Conservation (phyloP, 257 asterid genomes). For the Ligustrum vulgare region DNA sequence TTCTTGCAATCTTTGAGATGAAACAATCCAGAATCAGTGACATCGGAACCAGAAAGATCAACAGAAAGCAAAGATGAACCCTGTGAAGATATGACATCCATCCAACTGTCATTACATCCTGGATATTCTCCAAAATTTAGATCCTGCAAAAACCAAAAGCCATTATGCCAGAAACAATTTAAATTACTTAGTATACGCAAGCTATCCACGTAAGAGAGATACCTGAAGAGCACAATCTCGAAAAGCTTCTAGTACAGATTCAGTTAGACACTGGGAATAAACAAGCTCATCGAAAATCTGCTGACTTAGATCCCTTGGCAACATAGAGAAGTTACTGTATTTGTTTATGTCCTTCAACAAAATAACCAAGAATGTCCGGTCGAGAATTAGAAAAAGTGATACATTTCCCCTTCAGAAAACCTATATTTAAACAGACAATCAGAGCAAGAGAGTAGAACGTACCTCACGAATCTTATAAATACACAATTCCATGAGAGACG, state of each 20-base stretch:
- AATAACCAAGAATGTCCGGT: conserved; percentile 18
- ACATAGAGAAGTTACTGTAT: conserved; percentile 60
- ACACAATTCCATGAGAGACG: conserved; percentile 85
- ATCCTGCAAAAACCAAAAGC: conserved; percentile 59
- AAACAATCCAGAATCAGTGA: conserved; percentile 69
- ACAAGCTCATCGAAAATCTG: conserved; percentile 87
- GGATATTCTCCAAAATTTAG: conserved; percentile 81
- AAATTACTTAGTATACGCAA: background rate
- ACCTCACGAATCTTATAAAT: conserved; percentile 69
- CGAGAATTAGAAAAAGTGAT: conserved; percentile 7
- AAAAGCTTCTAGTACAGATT: conserved; percentile 67
- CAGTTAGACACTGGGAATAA: conserved; percentile 52
- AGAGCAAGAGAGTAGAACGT: conserved; percentile 21
- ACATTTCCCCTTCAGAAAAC: background rate
- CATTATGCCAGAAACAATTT: conserved; percentile 13
- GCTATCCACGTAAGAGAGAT: conserved; percentile 6
- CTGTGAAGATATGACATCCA: conserved; percentile 82
- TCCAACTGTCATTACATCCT: conserved; percentile 73
- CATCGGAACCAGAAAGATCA: conserved; percentile 78
- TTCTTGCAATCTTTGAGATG: conserved; percentile 65
- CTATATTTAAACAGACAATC: background rate
- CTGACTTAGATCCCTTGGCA: conserved; percentile 92
- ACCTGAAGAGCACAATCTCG: conserved; percentile 99
- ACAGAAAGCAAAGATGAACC: conserved; percentile 78
- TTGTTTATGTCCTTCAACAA: conserved; percentile 63